Evolutionary conservation across 305 asterid genomes (phyloP).

Genomic region (Andrographis paniculata): DNA sequence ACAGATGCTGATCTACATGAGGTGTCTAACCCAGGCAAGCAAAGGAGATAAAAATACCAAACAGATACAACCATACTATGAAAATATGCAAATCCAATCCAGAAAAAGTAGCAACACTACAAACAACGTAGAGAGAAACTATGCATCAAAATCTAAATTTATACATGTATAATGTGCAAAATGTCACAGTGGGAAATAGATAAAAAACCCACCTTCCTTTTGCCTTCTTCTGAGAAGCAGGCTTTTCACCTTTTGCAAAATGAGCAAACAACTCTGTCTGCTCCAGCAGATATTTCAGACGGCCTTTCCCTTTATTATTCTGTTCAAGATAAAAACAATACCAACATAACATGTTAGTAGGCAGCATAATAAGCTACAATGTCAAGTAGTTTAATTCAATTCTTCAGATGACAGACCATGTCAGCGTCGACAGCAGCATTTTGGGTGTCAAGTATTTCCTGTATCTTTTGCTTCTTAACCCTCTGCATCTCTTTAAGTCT

Average conservation of each 20-base stretch:
- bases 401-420: constrained; percentile 51
- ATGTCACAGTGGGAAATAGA: no score
- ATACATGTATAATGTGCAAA: no score
- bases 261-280: constrained; percentile 99
- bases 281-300: constrained; percentile 85
- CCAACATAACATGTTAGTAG: constrained; percentile 12
- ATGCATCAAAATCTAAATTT: no score
- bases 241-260: constrained; percentile 86
- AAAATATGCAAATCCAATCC: no score
- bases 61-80: no score
- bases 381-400: neutral
- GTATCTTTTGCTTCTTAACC: constrained; percentile 79
- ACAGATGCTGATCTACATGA: no score
- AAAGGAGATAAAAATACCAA: no score
- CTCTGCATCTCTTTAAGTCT: constrained; percentile 79
- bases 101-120: no score
- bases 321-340: constrained; percentile 32
- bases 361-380: neutral
- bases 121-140: no score
- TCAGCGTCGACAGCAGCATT: constrained; percentile 94
- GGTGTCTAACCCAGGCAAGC: no score
- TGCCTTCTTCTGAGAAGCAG: constrained; percentile 52
- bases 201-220: constrained; percentile 58
- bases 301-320: constrained; percentile 95
- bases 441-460: constrained; percentile 77